Evolutionary conservation across 2,329 filamentous ascomycete species (phyloP).

Genomic region (Aspergillus phoenicis): DNA sequence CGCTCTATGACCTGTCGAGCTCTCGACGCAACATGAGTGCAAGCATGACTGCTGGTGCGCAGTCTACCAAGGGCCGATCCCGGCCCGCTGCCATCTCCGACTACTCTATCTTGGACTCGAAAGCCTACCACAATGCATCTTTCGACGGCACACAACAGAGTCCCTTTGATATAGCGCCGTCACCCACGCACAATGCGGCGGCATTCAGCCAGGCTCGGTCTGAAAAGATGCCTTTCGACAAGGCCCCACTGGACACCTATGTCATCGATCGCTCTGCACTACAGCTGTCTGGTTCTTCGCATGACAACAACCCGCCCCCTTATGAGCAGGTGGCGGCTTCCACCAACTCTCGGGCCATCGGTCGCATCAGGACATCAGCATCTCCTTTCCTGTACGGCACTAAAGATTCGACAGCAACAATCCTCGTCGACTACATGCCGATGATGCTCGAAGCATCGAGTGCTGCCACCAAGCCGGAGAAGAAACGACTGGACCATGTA

Average conservation of each 20-base stretch:
- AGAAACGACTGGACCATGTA: conserved; percentile 39
- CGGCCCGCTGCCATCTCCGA: conserved; percentile 26
- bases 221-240: conserved; percentile 23
- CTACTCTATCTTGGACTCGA: conserved; percentile 30
- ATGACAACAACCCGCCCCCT: conserved; percentile 45
- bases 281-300: conserved; percentile 42
- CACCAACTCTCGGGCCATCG: conserved; percentile 45
- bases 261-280: conserved; percentile 45
- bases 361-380: conserved; percentile 44
- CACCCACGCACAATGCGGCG: conserved; percentile 16
- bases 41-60: conserved; percentile 38
- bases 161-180: conserved; percentile 29
- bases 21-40: conserved; percentile 53
- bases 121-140: conserved; percentile 41
- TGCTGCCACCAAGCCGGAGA: conserved; percentile 29
- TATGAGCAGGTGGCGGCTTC: conserved; percentile 48
- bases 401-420: conserved; percentile 41
- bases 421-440: conserved; percentile 46
- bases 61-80: conserved; percentile 25
- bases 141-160: conserved; percentile 38
- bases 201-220: conserved; percentile 14
- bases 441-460: conserved; percentile 43
- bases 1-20: conserved; percentile 64
- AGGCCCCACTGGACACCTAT: conserved; percentile 35
- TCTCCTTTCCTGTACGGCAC: conserved; percentile 35